Evolutionary conservation across 192 early-diverging fungal species (phyloP).

Genomic region (Coemansia sp.): DNA sequence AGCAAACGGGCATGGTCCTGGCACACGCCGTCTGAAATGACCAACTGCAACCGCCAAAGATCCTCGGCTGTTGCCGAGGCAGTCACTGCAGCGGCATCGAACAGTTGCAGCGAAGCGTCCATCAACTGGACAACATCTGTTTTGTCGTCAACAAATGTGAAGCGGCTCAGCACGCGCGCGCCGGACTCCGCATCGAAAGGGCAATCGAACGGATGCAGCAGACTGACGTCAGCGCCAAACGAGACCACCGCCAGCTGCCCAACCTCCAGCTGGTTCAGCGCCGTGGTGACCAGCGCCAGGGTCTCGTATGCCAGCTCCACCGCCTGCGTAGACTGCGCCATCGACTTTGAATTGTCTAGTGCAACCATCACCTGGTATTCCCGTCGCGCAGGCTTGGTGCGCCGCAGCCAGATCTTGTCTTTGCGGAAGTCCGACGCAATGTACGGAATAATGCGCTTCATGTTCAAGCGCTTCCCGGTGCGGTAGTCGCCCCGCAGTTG

Average conservation of each 20-base stretch:
- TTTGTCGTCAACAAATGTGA: slow-evolving; percentile 87
- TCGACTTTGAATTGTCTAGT: slow-evolving; percentile 96
- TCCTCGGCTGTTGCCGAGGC: slow-evolving; percentile 55
- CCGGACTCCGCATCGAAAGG: slow-evolving; percentile 89
- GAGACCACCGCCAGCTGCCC: slow-evolving; percentile 87
- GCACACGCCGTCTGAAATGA: slow-evolving; percentile 96
- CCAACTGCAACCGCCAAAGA: slow-evolving; percentile 94
- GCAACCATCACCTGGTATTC: slow-evolving; percentile 98
- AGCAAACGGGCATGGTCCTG: slow-evolving; percentile 88
- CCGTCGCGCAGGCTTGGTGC: slow-evolving; percentile 94
- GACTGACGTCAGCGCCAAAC: slow-evolving; percentile 84
- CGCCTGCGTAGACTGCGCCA: slow-evolving; percentile 70
- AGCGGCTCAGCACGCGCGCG: slow-evolving; percentile 82
- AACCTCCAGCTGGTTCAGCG: slow-evolving; percentile 90
- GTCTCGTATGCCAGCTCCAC: slow-evolving; percentile 96
- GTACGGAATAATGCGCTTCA: slow-evolving; percentile 99
- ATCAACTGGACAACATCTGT: slow-evolving; percentile 88
- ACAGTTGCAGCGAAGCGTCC: slow-evolving; percentile 76
- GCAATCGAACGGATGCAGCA: slow-evolving; percentile 94
- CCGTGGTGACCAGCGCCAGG: slow-evolving; percentile 86
- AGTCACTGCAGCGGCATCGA: slow-evolving; percentile 64
- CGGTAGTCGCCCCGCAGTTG: slow-evolving; percentile 97
- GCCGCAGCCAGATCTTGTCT: slow-evolving; percentile 99
- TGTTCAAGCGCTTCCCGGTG: slow-evolving; percentile 97
- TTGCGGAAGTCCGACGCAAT: slow-evolving; percentile 99